These are phyloP conservation scores for Perilla frutescens DNA, from an alignment of 257 asterid species.

Conservation along the genomic window DNA sequence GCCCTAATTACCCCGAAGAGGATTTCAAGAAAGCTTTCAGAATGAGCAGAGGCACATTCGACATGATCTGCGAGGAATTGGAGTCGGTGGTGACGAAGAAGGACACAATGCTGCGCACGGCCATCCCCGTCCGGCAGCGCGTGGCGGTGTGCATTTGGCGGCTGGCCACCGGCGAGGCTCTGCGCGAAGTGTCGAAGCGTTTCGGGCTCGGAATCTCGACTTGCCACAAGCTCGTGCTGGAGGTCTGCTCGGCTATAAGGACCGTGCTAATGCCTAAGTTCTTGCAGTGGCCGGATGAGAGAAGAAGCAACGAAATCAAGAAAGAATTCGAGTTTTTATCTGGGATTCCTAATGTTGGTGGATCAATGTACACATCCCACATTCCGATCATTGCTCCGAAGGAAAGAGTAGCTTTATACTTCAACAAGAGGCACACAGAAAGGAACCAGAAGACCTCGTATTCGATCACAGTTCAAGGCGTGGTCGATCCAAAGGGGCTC, in stretches of 20 bases:
- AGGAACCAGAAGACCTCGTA: slow-evolving; percentile 50
- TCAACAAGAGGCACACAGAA: slow-evolving; percentile 55
- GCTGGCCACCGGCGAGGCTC: slow-evolving; percentile 60
- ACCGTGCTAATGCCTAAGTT: slow-evolving; percentile 50
- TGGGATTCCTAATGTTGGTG: slow-evolving; percentile 45
- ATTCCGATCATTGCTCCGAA: slow-evolving; percentile 57
- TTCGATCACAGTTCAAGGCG: slow-evolving; percentile 56
- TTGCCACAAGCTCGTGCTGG: slow-evolving; percentile 57
- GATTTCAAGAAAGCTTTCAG: slow-evolving; percentile 48
- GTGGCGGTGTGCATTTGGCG: slow-evolving; percentile 58
- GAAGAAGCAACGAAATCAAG: slow-evolving; percentile 25
- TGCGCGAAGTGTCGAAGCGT: slow-evolving; percentile 56
- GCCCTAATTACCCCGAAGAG: slow-evolving; percentile 44
- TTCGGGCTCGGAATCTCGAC: slow-evolving; percentile 60
- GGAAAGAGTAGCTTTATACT: slow-evolving; percentile 41
- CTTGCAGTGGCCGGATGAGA: slow-evolving; percentile 51
- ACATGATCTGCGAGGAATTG: slow-evolving; percentile 48
- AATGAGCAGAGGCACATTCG: slow-evolving; percentile 52
- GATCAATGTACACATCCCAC: slow-evolving; percentile 58
- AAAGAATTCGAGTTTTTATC: slow-evolving; percentile 40
- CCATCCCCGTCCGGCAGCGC: slow-evolving; percentile 57
- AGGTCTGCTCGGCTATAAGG: slow-evolving; percentile 51
- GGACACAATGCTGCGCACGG: slow-evolving; percentile 48
- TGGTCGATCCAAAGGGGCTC: slow-evolving; percentile 50
- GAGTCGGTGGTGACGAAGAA: slow-evolving; percentile 46